Conservation (phyloP, 768 basidiomycete species). For the Mycena sanguinolenta region DNA sequence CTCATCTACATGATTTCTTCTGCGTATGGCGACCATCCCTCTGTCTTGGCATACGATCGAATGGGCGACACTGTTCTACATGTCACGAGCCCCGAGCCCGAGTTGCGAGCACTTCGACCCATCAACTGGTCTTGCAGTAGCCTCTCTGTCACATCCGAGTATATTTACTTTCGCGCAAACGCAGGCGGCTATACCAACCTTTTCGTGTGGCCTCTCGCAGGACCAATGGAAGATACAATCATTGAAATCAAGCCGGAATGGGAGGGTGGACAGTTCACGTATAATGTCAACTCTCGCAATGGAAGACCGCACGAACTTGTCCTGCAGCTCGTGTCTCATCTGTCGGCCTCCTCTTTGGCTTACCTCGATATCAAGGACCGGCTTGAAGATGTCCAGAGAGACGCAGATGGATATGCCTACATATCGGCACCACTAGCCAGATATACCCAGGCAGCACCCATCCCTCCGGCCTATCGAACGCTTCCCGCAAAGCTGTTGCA, state of each 20-base stretch:
- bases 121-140: constrained; percentile 49
- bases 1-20: constrained; percentile 50
- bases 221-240: constrained; percentile 44
- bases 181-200: constrained; percentile 53
- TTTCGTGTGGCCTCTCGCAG: constrained; percentile 47
- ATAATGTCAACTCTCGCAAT: constrained; percentile 48
- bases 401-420: constrained; percentile 43
- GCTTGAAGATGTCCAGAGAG: constrained; percentile 36
- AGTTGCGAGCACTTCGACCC: constrained; percentile 49
- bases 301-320: constrained; percentile 49
- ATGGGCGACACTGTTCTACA: constrained; percentile 46
- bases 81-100: constrained; percentile 51
- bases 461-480: constrained; percentile 42
- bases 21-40: constrained; percentile 55
- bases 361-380: constrained; percentile 46
- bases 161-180: constrained; percentile 52
- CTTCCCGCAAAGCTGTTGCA: constrained; percentile 49
- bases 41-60: constrained; percentile 52
- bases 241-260: constrained; percentile 48
- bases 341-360: constrained; percentile 46
- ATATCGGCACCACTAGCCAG: constrained; percentile 44
- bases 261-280: constrained; percentile 48
- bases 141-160: constrained; percentile 44
- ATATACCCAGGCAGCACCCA: constrained; percentile 51
- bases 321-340: constrained; percentile 48